Evolutionary conservation across 371 early-diverging fungal species (phyloP).

Genomic region (Actinomortierella ambigua): DNA sequence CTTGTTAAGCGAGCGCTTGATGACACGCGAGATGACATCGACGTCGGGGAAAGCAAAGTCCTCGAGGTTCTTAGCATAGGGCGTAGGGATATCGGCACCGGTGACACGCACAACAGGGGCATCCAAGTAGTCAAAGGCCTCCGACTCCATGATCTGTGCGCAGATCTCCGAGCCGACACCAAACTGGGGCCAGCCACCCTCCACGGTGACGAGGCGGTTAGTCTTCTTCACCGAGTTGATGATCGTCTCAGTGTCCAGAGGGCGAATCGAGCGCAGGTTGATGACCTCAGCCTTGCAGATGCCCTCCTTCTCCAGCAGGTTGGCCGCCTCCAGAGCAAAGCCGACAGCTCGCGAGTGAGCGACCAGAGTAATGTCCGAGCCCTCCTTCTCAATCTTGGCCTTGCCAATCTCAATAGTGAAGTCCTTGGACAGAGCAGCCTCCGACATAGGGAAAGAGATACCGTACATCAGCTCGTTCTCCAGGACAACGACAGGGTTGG

Average conservation of each 20-base stretch:
- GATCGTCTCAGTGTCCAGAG: slow-evolving; percentile 95
- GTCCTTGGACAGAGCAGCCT: slow-evolving; percentile 83
- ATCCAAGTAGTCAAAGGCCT: slow-evolving; percentile 96
- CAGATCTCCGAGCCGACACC: slow-evolving; percentile 98
- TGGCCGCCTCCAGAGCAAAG: slow-evolving; percentile 91
- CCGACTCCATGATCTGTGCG: slow-evolving; percentile 95
- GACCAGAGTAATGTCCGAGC: slow-evolving; percentile 93
- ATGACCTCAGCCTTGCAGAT: slow-evolving; percentile 84
- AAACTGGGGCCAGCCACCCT: slow-evolving; percentile 97
- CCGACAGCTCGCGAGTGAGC: slow-evolving; percentile 95
- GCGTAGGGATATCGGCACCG: slow-evolving; percentile 98
- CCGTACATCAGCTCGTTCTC: slow-evolving; percentile 99
- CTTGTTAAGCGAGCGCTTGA: slow-evolving; percentile 64
- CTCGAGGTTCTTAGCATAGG: slow-evolving; percentile 98
- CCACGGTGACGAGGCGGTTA: slow-evolving; percentile 96
- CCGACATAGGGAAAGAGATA: slow-evolving; percentile 82
- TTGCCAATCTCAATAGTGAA: slow-evolving; percentile 96
- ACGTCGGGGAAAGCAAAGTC: slow-evolving; percentile 87
- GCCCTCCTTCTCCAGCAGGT: slow-evolving; percentile 85
- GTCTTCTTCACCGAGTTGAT: slow-evolving; percentile 96
- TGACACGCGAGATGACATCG: slow-evolving; percentile 82
- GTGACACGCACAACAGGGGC: slow-evolving; percentile 95
- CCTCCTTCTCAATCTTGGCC: slow-evolving; percentile 95
- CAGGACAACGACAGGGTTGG: slow-evolving; percentile 97
- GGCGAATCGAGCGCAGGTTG: slow-evolving; percentile 98